phyloP scores from a whole-genome alignment of 2,329 filamentous ascomycete genomes.

The Chaetomium globosum region DNA sequence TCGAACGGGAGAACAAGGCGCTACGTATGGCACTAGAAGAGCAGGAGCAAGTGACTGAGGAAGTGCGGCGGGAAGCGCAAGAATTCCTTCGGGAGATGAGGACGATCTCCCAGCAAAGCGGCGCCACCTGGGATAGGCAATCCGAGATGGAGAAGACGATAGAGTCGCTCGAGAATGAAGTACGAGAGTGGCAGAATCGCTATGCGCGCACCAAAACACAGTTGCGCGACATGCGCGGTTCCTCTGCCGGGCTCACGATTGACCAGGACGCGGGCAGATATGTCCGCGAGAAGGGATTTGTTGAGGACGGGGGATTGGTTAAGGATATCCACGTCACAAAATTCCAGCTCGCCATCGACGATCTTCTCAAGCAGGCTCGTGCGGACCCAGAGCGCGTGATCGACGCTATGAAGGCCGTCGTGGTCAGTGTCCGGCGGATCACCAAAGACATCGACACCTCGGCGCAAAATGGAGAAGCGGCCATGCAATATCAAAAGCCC shows the following conservation, averaged over 20 bases:
- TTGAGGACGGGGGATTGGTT: constrained; percentile 73
- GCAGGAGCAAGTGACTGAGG: constrained; percentile 81
- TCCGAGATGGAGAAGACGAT: constrained; percentile 75
- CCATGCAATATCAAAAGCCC: constrained; percentile 64
- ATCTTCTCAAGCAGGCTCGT: constrained; percentile 77
- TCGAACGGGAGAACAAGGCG: constrained; percentile 69
- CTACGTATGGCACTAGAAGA: constrained; percentile 66
- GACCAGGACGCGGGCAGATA: constrained; percentile 71
- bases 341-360: constrained; percentile 93
- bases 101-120: constrained; percentile 76
- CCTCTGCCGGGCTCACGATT: constrained; percentile 72
- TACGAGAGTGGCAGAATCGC: constrained; percentile 86
- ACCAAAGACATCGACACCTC: constrained; percentile 75
- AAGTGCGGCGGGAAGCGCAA: constrained; percentile 82
- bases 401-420: constrained; percentile 83
- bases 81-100: constrained; percentile 89
- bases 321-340: constrained; percentile 92
- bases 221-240: constrained; percentile 75
- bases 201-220: constrained; percentile 90
- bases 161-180: constrained; percentile 75
- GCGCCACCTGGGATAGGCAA: constrained; percentile 78
- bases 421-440: constrained; percentile 80
- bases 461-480: constrained; percentile 55
- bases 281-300: constrained; percentile 67
- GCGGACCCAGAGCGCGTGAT: constrained; percentile 72